Conservation (phyloP, 1,139 yeast genomes). For the Suhomyces bribrorum region DNA sequence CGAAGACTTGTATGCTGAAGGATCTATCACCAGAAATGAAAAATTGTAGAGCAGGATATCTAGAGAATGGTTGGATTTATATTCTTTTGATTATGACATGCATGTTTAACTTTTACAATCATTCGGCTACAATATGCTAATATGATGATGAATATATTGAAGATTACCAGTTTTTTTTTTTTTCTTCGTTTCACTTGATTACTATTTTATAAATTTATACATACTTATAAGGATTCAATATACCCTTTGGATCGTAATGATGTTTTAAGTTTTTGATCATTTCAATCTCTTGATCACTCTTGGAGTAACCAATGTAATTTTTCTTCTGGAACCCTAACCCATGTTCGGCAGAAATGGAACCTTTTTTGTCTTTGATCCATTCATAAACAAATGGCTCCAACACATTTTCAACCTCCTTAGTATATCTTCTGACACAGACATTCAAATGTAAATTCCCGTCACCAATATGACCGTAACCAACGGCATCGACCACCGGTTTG, state of each 20-base stretch:
- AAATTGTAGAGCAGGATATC: no score
- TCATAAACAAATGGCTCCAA: constrained; percentile 94
- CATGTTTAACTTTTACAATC: no score
- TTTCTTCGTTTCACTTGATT: background rate
- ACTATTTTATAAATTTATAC: no score
- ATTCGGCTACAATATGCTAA: no score
- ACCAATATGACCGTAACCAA: constrained; percentile 96
- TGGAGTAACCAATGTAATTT: constrained; percentile 81
- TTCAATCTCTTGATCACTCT: constrained; percentile 64
- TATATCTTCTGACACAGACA: constrained; percentile 83
- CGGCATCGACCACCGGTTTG: constrained; percentile 79
- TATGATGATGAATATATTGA: no score
- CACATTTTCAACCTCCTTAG: constrained; percentile 69
- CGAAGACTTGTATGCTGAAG: constrained; percentile 62
- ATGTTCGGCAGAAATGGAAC: constrained; percentile 95
- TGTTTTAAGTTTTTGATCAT: constrained; percentile 75
- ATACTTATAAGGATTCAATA: constrained; percentile 91
- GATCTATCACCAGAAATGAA: constrained; percentile 26
- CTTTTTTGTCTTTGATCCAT: constrained; percentile 72
- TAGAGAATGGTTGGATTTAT: no score
- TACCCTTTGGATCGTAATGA: constrained; percentile 87
- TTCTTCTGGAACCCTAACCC: constrained; percentile 97
- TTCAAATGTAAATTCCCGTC: constrained; percentile 94
- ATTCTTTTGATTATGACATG: background rate
- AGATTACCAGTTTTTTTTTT: no score